Base-by-base conservation (phyloP, 2,329 filamentous ascomycete species). In the Cyclaneusma minus region DNA sequence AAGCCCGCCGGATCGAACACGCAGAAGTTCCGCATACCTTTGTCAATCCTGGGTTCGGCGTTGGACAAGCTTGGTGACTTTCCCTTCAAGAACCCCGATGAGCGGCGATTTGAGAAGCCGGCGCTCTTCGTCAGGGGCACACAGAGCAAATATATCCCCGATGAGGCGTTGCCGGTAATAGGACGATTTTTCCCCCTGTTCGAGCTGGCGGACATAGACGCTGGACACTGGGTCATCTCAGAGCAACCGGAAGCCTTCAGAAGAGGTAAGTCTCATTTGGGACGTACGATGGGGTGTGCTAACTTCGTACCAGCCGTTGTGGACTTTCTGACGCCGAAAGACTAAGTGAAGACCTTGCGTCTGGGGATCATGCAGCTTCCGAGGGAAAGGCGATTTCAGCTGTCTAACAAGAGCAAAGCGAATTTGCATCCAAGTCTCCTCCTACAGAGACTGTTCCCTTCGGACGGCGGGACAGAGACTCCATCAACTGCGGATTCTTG, bases 191-290 rank as follows among this genome's bases (percentile, higher is more conserved):
- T 92, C 44, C 83, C 83, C 7, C 60, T 61, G 13, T 92, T 89
- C 43, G 56, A 68, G 45, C 43, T 89, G 16, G 68, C 61, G 25
- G 77, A 87, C 51, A 56, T 92, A 16, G 74, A 89, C 19, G 66
- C 74, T 6, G 83, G 83, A 0, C 83, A 92, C 49, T 92, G 83
- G 83, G 58, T 92, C 4, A 84, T 87, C 35, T 82, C 79, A n/a
- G 83, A 92, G 57, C 75, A 83, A 40, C 82, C 83, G 0, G 71
- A 83, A 44, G 72, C 62, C 7, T 92, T 92, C 38, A 68, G 74
- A 44, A 56, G 66, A 60, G 74, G 80, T 83, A 47, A 48, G 64
- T 47, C 22, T 14, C 10, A 22, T 22, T 7, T 21, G 8, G 13
- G 24, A 9, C 13, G 13, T 22, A 5, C 13, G 12, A 28, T 26